Conservation (phyloP, 352 stramenopile genomes). For the Globisporangium ultimum region DNA sequence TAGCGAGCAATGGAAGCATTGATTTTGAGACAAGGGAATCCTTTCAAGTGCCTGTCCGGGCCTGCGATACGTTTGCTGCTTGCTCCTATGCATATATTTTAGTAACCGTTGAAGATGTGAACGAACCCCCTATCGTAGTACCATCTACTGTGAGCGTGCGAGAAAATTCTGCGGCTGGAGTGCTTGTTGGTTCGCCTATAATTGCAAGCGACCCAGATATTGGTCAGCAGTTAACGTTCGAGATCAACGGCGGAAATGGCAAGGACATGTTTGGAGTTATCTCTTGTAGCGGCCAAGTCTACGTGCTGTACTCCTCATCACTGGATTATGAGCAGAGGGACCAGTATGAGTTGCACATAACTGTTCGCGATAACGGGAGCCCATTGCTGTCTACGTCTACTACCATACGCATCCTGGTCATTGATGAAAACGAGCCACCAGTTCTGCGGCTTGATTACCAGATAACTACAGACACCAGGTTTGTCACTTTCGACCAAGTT, state of each 20-base stretch:
- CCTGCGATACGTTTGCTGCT: conserved; percentile 4
- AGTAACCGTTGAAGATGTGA: conserved; percentile 5
- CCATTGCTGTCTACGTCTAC: conserved; percentile 25
- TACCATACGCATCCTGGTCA: conserved; percentile 23
- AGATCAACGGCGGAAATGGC: conserved; percentile 23
- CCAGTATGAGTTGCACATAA: conserved; percentile 21
- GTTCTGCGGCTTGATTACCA: conserved; percentile 26
- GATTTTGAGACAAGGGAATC: conserved; percentile 9
- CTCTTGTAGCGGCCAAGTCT: conserved; percentile 49
- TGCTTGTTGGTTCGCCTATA: conserved; percentile 20
- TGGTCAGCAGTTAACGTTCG: conserved; percentile 18
- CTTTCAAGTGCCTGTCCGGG: conserved; percentile 3
- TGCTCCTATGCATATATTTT: background rate
- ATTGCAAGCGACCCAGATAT: conserved; percentile 24
- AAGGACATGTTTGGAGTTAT: conserved; percentile 41
- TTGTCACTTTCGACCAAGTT: background rate
- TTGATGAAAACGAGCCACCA: conserved; percentile 43
- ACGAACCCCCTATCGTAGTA: conserved; percentile 5
- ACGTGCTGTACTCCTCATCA: conserved; percentile 25
- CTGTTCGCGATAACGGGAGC: conserved; percentile 36
- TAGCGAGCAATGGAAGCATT: background rate
- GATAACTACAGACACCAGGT: conserved; percentile 1
- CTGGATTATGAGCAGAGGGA: conserved; percentile 37
- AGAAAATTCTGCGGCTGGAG: conserved; percentile 15
- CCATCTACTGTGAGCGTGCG: background rate